A percentile compares a stretch with the other conserved stretches of the same genome.
phyloP scores from a whole-genome alignment of 2,329 filamentous ascomycete genomes.

The Ceratocystis ficicola region DNA sequence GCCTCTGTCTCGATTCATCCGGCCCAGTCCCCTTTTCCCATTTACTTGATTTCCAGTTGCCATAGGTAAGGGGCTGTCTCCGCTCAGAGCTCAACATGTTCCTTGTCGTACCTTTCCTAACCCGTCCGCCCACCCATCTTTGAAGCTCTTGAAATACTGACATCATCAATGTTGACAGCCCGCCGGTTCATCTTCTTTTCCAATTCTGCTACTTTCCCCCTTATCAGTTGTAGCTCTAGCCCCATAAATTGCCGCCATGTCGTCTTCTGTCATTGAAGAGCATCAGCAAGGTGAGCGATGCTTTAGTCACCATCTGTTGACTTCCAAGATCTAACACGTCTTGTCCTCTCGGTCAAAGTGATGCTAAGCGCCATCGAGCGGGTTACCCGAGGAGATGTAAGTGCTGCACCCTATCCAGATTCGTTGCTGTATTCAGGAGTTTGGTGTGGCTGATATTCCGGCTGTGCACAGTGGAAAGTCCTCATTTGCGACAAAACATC shows the following conservation, averaged over 20 bases:
- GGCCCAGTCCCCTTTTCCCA: no score
- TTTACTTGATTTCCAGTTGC: no score
- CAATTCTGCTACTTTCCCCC: neutral
- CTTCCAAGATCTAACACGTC: constrained; percentile 28
- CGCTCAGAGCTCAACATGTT: neutral
- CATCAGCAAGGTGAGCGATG: constrained; percentile 44
- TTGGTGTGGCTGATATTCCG: neutral
- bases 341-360: constrained; percentile 31
- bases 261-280: constrained; percentile 69
- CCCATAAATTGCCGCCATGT: constrained; percentile 46
- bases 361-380: constrained; percentile 62
- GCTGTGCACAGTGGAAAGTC: constrained; percentile 71
- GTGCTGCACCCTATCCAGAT: constrained; percentile 26
- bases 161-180: constrained; percentile 24
- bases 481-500: constrained; percentile 76
- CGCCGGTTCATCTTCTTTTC: constrained; percentile 25
- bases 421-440: neutral
- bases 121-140: neutral
- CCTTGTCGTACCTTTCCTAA: neutral
- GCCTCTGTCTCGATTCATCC: neutral
- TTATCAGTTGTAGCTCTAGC: neutral
- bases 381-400: constrained; percentile 71
- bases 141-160: neutral
- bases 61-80: neutral
- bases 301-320: neutral